phyloP scores from a whole-genome alignment of 768 basidiomycete species.

The Mycena vitilis region DNA sequence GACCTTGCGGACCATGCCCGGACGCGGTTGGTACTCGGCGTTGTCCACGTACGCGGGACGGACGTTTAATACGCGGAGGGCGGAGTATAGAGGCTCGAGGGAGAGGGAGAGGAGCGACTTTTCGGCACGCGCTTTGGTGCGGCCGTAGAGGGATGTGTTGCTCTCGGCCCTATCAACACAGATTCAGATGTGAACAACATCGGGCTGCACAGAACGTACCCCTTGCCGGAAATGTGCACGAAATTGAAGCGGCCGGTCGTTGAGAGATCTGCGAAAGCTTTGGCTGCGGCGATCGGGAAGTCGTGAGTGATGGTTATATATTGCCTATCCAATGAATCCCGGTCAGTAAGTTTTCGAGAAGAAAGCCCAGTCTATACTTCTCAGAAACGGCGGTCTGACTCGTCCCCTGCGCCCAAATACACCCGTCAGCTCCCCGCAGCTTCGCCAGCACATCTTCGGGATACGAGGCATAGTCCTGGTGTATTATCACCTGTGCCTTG shows the following conservation, averaged over 20 bases:
- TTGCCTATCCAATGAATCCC: neutral
- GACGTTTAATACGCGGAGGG: slow-evolving; percentile 21
- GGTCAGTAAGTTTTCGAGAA: neutral
- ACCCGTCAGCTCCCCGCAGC: slow-evolving; percentile 11
- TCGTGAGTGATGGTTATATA: neutral
- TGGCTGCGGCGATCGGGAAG: neutral
- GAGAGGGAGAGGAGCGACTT: neutral
- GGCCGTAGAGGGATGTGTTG: neutral
- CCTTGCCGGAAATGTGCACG: neutral
- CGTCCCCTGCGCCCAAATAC: slow-evolving; percentile 22
- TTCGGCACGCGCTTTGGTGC: slow-evolving; percentile 15
- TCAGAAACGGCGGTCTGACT: slow-evolving; percentile 8
- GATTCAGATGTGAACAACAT: too few species aligned
- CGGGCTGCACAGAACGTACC: too few species aligned
- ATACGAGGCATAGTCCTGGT: neutral
- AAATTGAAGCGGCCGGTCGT: neutral
- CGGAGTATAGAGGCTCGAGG: neutral
- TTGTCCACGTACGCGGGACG: slow-evolving; percentile 14
- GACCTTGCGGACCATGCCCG: neutral
- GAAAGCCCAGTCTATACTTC: neutral
- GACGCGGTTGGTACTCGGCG: neutral
- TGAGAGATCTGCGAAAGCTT: neutral
- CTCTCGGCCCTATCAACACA: slow-evolving; percentile 1
- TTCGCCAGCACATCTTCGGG: neutral
- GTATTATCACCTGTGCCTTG: neutral